Percentiles rank a stretch among this genome's conserved stretches.
phyloP scores from a whole-genome alignment of 2,329 filamentous ascomycete genomes.

The Parasarocladium wereldwijsianum region DNA sequence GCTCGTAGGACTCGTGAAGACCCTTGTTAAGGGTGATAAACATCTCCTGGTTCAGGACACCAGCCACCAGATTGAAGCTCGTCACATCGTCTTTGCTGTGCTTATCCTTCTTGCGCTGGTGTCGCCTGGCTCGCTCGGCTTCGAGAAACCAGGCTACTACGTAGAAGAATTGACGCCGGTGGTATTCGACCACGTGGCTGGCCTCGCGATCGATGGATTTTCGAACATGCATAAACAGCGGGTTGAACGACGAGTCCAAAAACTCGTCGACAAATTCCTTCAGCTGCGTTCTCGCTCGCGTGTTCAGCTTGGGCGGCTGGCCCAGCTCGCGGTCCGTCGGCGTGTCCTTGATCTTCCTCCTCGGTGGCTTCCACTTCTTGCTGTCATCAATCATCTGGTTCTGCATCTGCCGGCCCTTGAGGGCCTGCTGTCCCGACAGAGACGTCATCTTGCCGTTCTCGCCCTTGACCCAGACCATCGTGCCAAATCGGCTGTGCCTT shows the following conservation, averaged over 20 bases:
- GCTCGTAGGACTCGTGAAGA: slow-evolving; percentile 65
- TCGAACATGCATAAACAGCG: slow-evolving; percentile 69
- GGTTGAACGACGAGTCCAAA: slow-evolving; percentile 89
- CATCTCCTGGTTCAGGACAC: slow-evolving; percentile 85
- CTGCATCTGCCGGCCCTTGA: slow-evolving; percentile 57
- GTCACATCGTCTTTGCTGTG: slow-evolving; percentile 39
- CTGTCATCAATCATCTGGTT: slow-evolving; percentile 79
- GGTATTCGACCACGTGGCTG: slow-evolving; percentile 61
- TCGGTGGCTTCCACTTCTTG: slow-evolving; percentile 82
- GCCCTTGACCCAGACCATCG: slow-evolving; percentile 92
- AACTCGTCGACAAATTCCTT: slow-evolving; percentile 83
- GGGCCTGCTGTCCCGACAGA: slow-evolving; percentile 74
- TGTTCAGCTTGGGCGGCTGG: slow-evolving; percentile 52
- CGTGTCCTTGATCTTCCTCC: slow-evolving; percentile 44
- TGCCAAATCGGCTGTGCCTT: slow-evolving; percentile 85
- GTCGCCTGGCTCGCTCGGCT: slow-evolving; percentile 63
- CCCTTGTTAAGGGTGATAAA: slow-evolving; percentile 77
- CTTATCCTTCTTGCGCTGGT: slow-evolving; percentile 39
- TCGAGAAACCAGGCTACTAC: slow-evolving; percentile 84
- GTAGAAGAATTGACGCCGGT: slow-evolving; percentile 81
- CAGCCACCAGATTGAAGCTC: slow-evolving; percentile 75
- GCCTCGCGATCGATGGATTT: slow-evolving; percentile 85
- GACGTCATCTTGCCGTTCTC: slow-evolving; percentile 74
- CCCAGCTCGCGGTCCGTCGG: slow-evolving; percentile 63
- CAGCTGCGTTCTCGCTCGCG: slow-evolving; percentile 61